These are phyloP conservation scores for Kockovaella imperatae DNA, from an alignment of 768 basidiomycete species.

Conservation along the genomic window DNA sequence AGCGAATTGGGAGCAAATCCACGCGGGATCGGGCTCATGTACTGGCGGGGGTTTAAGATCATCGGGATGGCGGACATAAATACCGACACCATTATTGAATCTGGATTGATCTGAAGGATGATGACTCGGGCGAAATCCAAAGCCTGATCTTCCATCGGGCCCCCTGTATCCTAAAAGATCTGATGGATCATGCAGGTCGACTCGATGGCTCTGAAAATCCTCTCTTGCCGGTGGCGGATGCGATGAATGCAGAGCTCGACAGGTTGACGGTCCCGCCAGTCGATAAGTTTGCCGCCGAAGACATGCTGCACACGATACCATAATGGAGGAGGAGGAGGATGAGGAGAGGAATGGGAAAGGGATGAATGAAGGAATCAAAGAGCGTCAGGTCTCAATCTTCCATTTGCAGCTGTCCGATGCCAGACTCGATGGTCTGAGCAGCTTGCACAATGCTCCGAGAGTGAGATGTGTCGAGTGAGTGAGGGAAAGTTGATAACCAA, in stretches of 20 bases:
- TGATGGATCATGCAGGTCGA: too few species aligned
- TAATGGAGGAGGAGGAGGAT: not conserved
- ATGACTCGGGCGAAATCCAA: too few species aligned
- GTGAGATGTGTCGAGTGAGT: too few species aligned
- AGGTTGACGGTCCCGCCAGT: not conserved
- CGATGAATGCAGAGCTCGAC: too few species aligned
- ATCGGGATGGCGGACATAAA: not conserved
- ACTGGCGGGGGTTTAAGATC: not conserved
- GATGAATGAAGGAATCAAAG: too few species aligned
- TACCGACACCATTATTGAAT: too few species aligned
- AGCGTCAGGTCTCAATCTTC: not conserved
- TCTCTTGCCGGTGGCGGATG: too few species aligned
- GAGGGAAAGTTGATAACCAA: too few species aligned
- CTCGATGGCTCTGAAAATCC: too few species aligned
- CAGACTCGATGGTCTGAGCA: not conserved
- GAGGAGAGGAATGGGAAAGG: not conserved
- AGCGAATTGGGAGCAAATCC: not conserved
- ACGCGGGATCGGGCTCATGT: not conserved
- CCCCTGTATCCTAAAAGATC: too few species aligned
- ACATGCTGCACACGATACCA: not conserved
- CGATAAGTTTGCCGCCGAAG: not conserved
- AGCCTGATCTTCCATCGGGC: too few species aligned
- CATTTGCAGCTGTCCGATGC: not conserved
- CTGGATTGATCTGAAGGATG: too few species aligned
- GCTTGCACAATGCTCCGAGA: not conserved